Conservation (phyloP, 164 flowering plant species). For the Magnolia changhungtana region DNA sequence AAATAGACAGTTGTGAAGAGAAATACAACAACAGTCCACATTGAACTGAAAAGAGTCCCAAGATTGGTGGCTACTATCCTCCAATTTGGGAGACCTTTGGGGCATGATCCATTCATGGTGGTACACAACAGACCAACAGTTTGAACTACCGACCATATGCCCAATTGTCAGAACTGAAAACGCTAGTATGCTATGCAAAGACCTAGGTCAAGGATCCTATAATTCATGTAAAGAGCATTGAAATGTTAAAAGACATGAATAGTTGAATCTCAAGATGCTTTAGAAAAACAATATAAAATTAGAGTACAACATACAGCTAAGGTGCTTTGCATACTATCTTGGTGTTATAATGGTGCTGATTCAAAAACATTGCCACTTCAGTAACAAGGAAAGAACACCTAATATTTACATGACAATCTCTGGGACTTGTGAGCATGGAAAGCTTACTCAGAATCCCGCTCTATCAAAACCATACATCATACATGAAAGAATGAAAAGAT, state of each 20-base stretch:
- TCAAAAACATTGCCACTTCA: too few species aligned
- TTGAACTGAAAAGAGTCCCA: too few species aligned
- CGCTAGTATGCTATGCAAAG: too few species aligned
- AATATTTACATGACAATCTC: background rate
- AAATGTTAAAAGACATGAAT: too few species aligned
- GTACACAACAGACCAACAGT: too few species aligned
- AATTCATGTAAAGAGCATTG: background rate
- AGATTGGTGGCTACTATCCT: too few species aligned
- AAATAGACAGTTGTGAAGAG: too few species aligned
- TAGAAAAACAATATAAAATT: background rate
- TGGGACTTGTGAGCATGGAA: background rate
- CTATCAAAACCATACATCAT: background rate
- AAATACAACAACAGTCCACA: too few species aligned
- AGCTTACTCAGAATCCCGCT: background rate
- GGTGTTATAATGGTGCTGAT: background rate
- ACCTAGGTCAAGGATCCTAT: background rate
- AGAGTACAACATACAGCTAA: background rate
- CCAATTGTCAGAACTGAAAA: too few species aligned
- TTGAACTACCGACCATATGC: too few species aligned
- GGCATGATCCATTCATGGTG: too few species aligned
- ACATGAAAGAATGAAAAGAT: background rate
- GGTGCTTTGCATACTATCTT: background rate
- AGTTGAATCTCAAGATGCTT: background rate
- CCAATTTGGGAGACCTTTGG: too few species aligned
- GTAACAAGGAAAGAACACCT: background rate